Percentiles rank a stretch among this genome's conserved stretches.
Evolutionary conservation across 2,329 filamentous ascomycete genomes (phyloP).

Genomic region (Pestalotiopsis sp.): DNA sequence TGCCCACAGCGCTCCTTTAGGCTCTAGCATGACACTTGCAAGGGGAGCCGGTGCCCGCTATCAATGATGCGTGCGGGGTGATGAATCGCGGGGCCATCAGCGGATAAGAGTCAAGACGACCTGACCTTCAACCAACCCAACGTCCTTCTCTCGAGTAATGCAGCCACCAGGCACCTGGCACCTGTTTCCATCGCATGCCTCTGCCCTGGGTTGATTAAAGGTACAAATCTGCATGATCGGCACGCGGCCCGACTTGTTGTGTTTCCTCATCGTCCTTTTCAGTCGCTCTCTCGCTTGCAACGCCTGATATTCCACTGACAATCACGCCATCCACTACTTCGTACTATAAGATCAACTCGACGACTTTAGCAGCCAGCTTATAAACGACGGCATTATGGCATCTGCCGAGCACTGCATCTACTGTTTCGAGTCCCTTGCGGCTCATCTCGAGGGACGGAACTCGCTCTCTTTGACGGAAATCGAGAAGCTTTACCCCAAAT

Average conservation of each 20-base stretch:
- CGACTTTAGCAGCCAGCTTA: neutral
- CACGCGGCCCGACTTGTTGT: neutral
- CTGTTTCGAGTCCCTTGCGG: slow-evolving; percentile 86
- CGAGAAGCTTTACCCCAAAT: slow-evolving; percentile 64
- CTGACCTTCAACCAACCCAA: neutral
- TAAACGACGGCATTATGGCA: slow-evolving; percentile 63
- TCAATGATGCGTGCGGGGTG: slow-evolving; percentile 1
- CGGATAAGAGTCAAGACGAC: neutral
- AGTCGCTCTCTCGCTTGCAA: neutral
- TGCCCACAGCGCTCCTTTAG: neutral
- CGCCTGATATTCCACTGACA: neutral
- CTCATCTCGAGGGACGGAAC: slow-evolving; percentile 72
- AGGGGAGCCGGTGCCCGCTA: neutral
- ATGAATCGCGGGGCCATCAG: neutral
- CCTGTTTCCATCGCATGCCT: too few relatives aligned
- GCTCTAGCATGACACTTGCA: neutral
- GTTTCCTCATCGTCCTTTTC: neutral
- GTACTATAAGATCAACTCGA: neutral
- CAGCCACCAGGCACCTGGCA: neutral
- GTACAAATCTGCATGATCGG: neutral
- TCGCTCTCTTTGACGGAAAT: slow-evolving; percentile 70
- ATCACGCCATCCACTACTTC: neutral
- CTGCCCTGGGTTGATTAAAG: too few relatives aligned
- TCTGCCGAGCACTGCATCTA: slow-evolving; percentile 83
- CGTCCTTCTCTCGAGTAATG: neutral